Evolutionary conservation across 2,329 filamentous ascomycete species (phyloP).

Genomic region (Scopulariopsis brevicaulis): DNA sequence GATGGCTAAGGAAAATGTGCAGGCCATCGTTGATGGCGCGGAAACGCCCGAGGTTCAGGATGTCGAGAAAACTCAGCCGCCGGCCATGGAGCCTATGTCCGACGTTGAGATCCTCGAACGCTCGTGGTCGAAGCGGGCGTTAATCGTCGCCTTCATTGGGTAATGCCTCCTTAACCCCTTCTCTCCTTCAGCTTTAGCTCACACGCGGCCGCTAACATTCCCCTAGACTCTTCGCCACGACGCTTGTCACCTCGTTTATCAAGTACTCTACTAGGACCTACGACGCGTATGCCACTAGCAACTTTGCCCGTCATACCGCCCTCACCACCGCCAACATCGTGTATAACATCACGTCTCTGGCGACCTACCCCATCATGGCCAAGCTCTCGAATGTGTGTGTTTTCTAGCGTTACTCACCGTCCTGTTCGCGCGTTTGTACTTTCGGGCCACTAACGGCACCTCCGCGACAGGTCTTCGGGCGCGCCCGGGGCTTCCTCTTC

Average conservation of each 20-base stretch:
- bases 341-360: slow-evolving; percentile 32
- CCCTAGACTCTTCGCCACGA: slow-evolving; percentile 16
- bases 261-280: slow-evolving; percentile 19
- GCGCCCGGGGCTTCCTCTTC: slow-evolving; percentile 38
- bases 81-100: neutral
- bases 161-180: neutral
- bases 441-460: neutral
- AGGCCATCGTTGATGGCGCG: neutral
- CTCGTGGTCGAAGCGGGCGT: slow-evolving; percentile 13
- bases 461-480: slow-evolving; percentile 33
- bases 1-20: neutral
- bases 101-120: slow-evolving; percentile 9
- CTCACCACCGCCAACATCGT: slow-evolving; percentile 36
- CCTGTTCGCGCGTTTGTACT: neutral
- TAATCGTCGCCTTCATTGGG: slow-evolving; percentile 14
- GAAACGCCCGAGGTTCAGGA: neutral
- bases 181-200: neutral
- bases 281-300: slow-evolving; percentile 19
- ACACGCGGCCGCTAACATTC: neutral
- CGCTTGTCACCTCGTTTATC: slow-evolving; percentile 17
- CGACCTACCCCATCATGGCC: slow-evolving; percentile 46
- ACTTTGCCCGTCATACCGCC: slow-evolving; percentile 35
- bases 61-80: neutral
- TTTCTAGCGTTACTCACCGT: neutral
- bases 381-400: slow-evolving; percentile 37